Base-by-base conservation (phyloP, 805 yeast species). In the Ogataea methanolica region DNA sequence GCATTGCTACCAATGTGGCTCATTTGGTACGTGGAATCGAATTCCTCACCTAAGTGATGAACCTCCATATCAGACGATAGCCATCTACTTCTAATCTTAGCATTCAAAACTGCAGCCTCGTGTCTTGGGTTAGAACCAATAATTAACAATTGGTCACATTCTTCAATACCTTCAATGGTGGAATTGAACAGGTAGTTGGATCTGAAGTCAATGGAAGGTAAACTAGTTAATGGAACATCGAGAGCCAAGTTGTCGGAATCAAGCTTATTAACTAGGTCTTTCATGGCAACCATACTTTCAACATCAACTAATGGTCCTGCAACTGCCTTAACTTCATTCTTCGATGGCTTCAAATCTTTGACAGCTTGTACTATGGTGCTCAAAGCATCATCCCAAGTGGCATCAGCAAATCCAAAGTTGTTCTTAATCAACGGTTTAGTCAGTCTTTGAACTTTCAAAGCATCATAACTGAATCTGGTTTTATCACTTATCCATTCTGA, bases 401-500 rank as follows among this genome's bases (percentile, higher is more conserved):
- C 86, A 49, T 81, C 76, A 59, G 79, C 81, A 65, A 88, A 88
- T 46, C 71, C 69, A 65, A 80, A 80, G 57, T 88, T 90, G 51
- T 72, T 74, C 70, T 82, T 82, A 59, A 88, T 74, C 62, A 88
- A 74, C 17, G 96, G 96, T 45, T 82, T 80, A 33, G 96, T 88
- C 58, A 88, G 76, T 61, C 96, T 79, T 74, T 88, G 96, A 48
- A 89, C 85, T 71, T 83, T 84, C 63, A 88, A 77, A 36, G 94
- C 96, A 64, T 88, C 96, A 59, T 81, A 81, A 33, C 95, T 90
- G 63, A 83, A 88, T 60, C 96, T 78, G 15, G 95, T 76, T 71
- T 88, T 88, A 72, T 88, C 96, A 41, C 88, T 81, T 59, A 88
- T 84, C 96, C 96, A 88, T 71, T 88, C 96, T 69, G 88, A 94